Base-by-base conservation (phyloP, 2,329 filamentous ascomycete species). In the Akanthomyces uredinophilus region DNA sequence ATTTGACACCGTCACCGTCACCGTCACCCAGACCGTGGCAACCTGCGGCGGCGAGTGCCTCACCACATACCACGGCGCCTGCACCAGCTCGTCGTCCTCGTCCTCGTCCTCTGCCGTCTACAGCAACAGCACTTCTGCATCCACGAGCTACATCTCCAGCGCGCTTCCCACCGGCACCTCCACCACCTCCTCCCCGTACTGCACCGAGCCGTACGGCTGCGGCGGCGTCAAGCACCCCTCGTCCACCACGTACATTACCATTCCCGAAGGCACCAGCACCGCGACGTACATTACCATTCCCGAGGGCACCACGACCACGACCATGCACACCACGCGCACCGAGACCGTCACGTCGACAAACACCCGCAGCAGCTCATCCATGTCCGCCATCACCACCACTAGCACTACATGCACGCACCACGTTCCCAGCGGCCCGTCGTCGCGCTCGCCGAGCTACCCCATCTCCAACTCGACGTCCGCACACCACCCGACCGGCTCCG, bases 1-100 rank as follows among this genome's bases (percentile, higher is more conserved):
- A 7, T 63, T 67, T 1, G 63, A 68, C 4, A 72, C 72, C 3
- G 63, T 72, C 7, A 76, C 74, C 10, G 68, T 74, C 22, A 74
- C 72, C 8, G 66, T 67, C 59, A 68, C 66, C 7, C 53, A 65
- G 47, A 74, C 73, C 70, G 65, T 41, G 11, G 16, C n/a, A 4
- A 18, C 46, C 0, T 47, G 43, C 35, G 35, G 46, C 22, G 24
- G 6, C 46, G 14, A 6, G 8, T 60, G 35, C 46, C 10, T 59
- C 56, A 50, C 32, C 14, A 52, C 57, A 4, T n/a, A 27, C 37
- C 20, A 13, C 47, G 11, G 14, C 39, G 35, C 7, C 54, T 69
- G 66, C 35, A 64, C 65, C 46, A 62, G 56, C 61, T 8, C 37
- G 55, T 7, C 20, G 29, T 39, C 20, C 5, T n/a, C 52, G 59